phyloP scores from a whole-genome alignment of 306 rosid species.

The Trifolium dubium region DNA sequence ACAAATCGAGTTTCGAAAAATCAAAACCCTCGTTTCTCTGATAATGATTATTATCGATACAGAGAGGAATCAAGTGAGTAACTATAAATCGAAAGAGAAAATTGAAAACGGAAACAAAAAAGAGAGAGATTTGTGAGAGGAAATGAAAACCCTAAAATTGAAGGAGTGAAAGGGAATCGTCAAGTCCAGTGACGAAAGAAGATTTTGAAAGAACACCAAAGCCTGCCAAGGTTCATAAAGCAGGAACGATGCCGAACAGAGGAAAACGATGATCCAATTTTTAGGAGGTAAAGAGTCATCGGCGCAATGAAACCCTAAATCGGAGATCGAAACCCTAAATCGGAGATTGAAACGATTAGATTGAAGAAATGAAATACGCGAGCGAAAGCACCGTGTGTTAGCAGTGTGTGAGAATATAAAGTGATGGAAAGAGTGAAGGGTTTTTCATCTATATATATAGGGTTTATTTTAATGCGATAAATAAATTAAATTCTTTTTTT shows the following conservation, averaged over 20 bases:
- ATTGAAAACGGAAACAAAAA: background rate
- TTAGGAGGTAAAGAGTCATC: conserved; percentile 44
- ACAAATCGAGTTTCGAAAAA: background rate
- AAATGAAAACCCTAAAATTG: conserved; percentile 19
- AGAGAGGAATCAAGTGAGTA: background rate
- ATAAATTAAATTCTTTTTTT: no score
- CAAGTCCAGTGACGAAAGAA: conserved; percentile 54
- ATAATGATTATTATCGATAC: background rate
- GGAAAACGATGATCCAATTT: conserved; percentile 22
- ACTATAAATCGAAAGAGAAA: background rate
- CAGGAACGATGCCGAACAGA: conserved; percentile 39
- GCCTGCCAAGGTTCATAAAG: conserved; percentile 44
- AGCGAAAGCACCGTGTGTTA: background rate
- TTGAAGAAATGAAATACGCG: background rate
- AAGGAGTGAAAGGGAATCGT: background rate
- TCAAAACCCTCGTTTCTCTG: background rate
- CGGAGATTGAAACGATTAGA: background rate
- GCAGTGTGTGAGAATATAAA: background rate
- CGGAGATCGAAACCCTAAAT: conserved; percentile 15
- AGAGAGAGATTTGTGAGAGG: background rate
- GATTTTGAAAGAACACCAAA: conserved; percentile 41
- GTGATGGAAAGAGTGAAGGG: background rate
- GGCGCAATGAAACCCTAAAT: conserved; percentile 46
- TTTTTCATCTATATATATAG: background rate
- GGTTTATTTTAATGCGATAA: no score